phyloP scores from a whole-genome alignment of 2,329 filamentous ascomycete species.

The Thermomyces lanuginosus region DNA sequence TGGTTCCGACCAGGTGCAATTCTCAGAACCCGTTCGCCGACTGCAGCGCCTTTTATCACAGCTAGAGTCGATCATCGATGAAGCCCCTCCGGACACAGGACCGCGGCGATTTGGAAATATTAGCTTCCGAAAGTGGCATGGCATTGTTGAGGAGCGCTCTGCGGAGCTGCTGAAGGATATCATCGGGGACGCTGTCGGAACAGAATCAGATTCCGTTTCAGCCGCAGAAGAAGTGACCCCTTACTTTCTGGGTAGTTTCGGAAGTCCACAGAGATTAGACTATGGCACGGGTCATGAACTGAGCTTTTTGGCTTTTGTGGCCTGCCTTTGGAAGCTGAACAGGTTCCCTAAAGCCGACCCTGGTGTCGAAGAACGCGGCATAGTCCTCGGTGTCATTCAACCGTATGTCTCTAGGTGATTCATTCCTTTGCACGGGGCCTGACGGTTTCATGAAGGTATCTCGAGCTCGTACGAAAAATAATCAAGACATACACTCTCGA shows the following conservation, averaged over 20 bases:
- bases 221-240: conserved; percentile 52
- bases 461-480: conserved; percentile 62
- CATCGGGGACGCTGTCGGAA: conserved; percentile 23
- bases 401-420: conserved; percentile 41
- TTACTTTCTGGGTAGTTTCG: conserved; percentile 76
- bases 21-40: conserved; percentile 43
- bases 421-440: background rate
- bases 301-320: conserved; percentile 84
- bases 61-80: conserved; percentile 51
- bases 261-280: conserved; percentile 75
- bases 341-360: conserved; percentile 46
- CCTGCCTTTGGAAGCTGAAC: conserved; percentile 76
- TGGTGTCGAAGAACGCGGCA: conserved; percentile 52
- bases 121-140: conserved; percentile 73
- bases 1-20: conserved; percentile 26
- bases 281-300: conserved; percentile 95
- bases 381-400: conserved; percentile 69
- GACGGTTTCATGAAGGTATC: conserved; percentile 39
- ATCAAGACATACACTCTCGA: conserved; percentile 88
- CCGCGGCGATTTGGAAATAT: conserved; percentile 84
- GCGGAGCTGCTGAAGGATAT: conserved; percentile 40
- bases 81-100: conserved; percentile 69
- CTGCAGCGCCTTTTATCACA: conserved; percentile 51
- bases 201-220: conserved; percentile 21
- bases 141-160: conserved; percentile 46